Conservation (phyloP, 106 monocot species). For the Hemerocallis citrina region DNA sequence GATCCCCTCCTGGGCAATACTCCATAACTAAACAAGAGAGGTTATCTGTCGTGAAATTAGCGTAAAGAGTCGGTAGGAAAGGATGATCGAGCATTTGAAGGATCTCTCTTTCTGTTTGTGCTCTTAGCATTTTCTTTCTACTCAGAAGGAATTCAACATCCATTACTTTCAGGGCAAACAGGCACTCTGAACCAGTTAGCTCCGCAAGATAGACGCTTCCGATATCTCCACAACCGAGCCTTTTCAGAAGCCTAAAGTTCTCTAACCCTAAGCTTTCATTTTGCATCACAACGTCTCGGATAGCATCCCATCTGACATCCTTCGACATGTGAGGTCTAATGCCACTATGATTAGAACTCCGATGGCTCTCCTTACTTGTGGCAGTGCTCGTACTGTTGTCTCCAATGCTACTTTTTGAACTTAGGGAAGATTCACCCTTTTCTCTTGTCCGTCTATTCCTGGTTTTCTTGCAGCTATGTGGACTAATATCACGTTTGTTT, state of each 20-base stretch:
- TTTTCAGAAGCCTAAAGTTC: slow-evolving; percentile 46
- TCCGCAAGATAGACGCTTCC: slow-evolving; percentile 64
- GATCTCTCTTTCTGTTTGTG: slow-evolving; percentile 74
- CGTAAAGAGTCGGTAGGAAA: slow-evolving; percentile 65
- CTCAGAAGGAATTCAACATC: slow-evolving; percentile 49
- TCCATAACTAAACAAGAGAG: slow-evolving; percentile 65
- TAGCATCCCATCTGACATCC: slow-evolving; percentile 48
- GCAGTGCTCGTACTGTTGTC: slow-evolving; percentile 72
- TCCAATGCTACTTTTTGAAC: slow-evolving; percentile 84
- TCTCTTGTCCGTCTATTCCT: slow-evolving; percentile 17
- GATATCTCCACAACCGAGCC: slow-evolving; percentile 69
- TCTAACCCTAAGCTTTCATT: slow-evolving; percentile 30
- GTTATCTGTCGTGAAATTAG: slow-evolving; percentile 57
- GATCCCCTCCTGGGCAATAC: slow-evolving; percentile 62
- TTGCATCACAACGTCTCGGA: slow-evolving; percentile 22
- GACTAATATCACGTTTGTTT: slow-evolving; percentile 13
- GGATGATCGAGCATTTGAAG: slow-evolving; percentile 74
- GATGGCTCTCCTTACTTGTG: slow-evolving; percentile 64
- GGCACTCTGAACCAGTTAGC: slow-evolving; percentile 43
- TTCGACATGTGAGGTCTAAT: slow-evolving; percentile 57
- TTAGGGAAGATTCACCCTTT: slow-evolving; percentile 79
- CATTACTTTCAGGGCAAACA: slow-evolving; percentile 71
- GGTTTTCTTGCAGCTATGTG: slow-evolving; percentile 4
- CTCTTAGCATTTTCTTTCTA: slow-evolving; percentile 57
- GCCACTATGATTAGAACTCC: slow-evolving; percentile 32